Evolutionary conservation across 2,329 filamentous ascomycete genomes (phyloP).

Genomic region (Penicillium sp.): DNA sequence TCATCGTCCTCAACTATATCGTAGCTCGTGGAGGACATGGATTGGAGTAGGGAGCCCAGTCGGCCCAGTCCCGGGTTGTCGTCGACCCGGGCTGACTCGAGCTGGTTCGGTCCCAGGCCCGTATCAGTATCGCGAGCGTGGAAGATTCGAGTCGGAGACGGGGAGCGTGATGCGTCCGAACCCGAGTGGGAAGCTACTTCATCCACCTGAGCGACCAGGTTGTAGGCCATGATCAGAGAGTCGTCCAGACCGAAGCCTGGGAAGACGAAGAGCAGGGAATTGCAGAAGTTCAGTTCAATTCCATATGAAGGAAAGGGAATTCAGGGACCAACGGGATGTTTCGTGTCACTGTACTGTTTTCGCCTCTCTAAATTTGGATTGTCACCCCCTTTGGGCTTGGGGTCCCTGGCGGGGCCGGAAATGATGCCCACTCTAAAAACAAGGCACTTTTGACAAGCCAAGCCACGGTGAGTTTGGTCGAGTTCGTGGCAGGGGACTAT

Average conservation of each 20-base stretch:
- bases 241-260: slow-evolving; percentile 12
- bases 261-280: neutral
- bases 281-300: neutral
- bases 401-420: neutral
- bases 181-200: slow-evolving; percentile 38
- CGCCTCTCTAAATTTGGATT: slow-evolving; percentile 4
- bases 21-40: slow-evolving; percentile 41
- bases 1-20: slow-evolving; percentile 49
- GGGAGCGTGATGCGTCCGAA: slow-evolving; percentile 33
- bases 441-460: neutral
- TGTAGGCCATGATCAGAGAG: slow-evolving; percentile 41
- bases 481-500: neutral
- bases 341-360: slow-evolving; percentile 5
- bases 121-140: slow-evolving; percentile 20
- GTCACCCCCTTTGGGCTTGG: neutral
- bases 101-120: slow-evolving; percentile 27
- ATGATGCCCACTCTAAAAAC: neutral
- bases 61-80: slow-evolving; percentile 24
- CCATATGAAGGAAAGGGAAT: neutral
- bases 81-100: slow-evolving; percentile 29
- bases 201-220: slow-evolving; percentile 43
- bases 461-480: neutral
- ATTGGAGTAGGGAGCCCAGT: slow-evolving; percentile 38
- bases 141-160: slow-evolving; percentile 31
- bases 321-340: slow-evolving; percentile 6